Evolutionary conservation across 345 rosid genomes (phyloP), one percentile per base, ranked within the genome.

Genomic region (Lagerstroemia speciosa): DNA sequence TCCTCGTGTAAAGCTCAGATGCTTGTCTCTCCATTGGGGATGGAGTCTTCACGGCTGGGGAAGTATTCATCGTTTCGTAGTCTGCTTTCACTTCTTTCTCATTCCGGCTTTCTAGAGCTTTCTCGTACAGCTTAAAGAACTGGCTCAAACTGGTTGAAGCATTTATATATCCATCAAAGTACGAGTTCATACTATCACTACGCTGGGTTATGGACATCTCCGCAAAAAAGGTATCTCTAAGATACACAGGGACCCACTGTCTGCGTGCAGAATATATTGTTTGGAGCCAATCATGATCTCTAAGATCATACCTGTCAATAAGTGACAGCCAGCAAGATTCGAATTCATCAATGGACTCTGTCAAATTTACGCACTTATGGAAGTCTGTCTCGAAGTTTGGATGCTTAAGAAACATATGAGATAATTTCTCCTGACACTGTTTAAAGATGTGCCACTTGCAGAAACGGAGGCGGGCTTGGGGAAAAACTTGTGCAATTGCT

Each of bases 11-110:
- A 36, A 81, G 74, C 45, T 73, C 78, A 17, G 88, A 75, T 22
- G 85, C 88, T 71, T 84, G 88, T 75, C 77, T 81, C 75, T 84
- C 88, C 85, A 78, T 84, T 2, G 88, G 88, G 52, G 88, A 84
- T 72, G 88, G 88, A 8, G 88, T 84, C 72, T 73, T 84, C 66
- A 82, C 62, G 61, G 48, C 71, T 34, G 85, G 84, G 11, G 77
- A 26, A 53, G 82, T 73, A 52, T 81, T 79, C 78, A 78, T 78
- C 3, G 88, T 79, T 50, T 84, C 88, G 69, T 72, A 82, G 71
- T 84, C 88, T 19, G 88, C 88, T 76, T 79, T 79, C 50, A 79
- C 78, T 71, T 84, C 88, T 73, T 76, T 84, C 73, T 81, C 84
- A 68, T 74, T 68, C 61, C 85, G 72, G 73, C 79, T 71, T 27